phyloP scores from a whole-genome alignment of 257 asterid species.

The Avicennia marina region DNA sequence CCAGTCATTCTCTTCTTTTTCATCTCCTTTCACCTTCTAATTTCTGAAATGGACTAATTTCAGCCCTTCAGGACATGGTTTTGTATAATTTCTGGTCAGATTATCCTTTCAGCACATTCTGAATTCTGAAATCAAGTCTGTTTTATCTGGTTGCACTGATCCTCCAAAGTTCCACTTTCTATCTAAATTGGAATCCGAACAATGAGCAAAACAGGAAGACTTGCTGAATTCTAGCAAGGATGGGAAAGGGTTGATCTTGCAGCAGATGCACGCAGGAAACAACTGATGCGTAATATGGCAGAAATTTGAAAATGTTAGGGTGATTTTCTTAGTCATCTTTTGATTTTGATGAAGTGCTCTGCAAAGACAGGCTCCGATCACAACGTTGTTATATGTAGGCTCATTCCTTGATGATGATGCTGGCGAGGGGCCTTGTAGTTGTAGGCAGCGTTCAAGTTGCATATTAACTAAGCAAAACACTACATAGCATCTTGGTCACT shows the following conservation, averaged over 20 bases:
- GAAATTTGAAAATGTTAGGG: constrained; percentile 11
- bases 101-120: not conserved
- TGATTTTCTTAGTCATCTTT: constrained; percentile 10
- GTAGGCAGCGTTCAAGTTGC: no score
- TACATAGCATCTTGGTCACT: no score
- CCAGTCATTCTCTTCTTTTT: no score
- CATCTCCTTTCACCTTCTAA: not conserved
- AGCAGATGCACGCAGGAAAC: constrained; percentile 22
- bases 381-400: constrained; percentile 12
- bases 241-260: constrained; percentile 18
- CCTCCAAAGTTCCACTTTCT: not conserved
- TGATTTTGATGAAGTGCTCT: constrained; percentile 15
- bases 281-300: constrained; percentile 16
- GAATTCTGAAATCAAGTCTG: not conserved
- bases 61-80: not conserved
- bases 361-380: not conserved
- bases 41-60: not conserved
- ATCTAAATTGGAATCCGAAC: constrained; percentile 14
- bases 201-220: not conserved
- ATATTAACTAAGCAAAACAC: no score
- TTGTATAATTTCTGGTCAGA: not conserved
- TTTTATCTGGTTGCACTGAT: not conserved
- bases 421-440: no score
- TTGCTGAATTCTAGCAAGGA: constrained; percentile 13
- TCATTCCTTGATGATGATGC: no score